Percentiles rank a stretch among this genome's conserved stretches.
Evolutionary conservation across 306 rosid genomes (phyloP).

Genomic region (Coriaria nepalensis): DNA sequence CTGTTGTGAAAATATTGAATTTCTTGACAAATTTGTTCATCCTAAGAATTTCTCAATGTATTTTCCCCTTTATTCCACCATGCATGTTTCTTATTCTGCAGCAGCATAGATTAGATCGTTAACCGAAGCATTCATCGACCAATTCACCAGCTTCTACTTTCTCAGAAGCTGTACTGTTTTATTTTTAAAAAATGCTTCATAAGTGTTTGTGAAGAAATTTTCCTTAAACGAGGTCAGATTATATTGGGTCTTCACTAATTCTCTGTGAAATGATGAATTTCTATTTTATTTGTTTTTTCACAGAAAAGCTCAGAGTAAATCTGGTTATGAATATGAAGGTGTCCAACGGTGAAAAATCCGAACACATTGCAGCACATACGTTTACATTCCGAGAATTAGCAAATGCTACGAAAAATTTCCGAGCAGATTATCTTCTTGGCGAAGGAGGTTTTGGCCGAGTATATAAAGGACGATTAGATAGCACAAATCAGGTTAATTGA

Average conservation of each 20-base stretch:
- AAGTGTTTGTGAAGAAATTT: too few relatives aligned
- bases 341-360: conserved; percentile 19
- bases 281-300: conserved; percentile 1
- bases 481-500: conserved; percentile 30
- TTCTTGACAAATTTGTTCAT: neutral
- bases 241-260: neutral
- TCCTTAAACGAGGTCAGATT: too few relatives aligned
- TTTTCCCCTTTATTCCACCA: too few relatives aligned
- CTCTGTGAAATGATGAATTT: too few relatives aligned
- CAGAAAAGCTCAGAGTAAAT: conserved; percentile 23
- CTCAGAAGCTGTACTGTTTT: too few relatives aligned
- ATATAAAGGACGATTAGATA: conserved; percentile 42
- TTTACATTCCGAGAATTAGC: conserved; percentile 47
- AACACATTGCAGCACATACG: conserved; percentile 43
- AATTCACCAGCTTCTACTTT: too few relatives aligned
- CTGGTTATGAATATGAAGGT: conserved; percentile 14
- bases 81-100: too few relatives aligned
- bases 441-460: conserved; percentile 56
- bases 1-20: conserved; percentile 2
- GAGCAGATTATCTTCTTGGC: conserved; percentile 46
- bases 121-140: too few relatives aligned
- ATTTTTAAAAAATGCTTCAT: too few relatives aligned
- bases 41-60: too few relatives aligned
- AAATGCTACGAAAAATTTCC: conserved; percentile 36
- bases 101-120: too few relatives aligned